Evolutionary conservation across 495 filamentous ascomycete genomes (phyloP).

Genomic region (Penicillium robsamsonii): DNA sequence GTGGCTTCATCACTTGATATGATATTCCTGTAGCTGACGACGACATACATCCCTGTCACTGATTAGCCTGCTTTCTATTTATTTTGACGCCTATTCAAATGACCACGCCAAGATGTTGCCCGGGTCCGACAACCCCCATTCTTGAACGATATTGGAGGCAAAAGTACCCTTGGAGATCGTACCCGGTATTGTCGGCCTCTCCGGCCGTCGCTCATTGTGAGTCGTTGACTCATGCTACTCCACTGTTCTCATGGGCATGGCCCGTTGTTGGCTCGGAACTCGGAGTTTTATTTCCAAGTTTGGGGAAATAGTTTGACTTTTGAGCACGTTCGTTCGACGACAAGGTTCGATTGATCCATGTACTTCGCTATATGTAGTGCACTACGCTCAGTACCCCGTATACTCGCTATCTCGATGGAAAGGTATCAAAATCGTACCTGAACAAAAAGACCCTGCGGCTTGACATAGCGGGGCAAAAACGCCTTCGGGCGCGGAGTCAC

Average conservation of each 20-base stretch:
- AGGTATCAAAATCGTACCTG: not conserved
- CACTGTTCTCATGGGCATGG: not conserved
- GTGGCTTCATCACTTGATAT: not conserved
- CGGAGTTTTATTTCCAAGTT: not conserved
- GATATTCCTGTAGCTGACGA: constrained; percentile 2
- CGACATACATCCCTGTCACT: not conserved
- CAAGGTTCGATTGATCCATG: not conserved
- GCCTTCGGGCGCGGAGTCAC: not conserved
- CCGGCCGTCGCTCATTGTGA: too few species aligned
- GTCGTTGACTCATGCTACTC: constrained; percentile 1
- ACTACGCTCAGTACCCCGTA: not conserved
- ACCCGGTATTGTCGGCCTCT: not conserved
- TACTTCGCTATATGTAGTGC: not conserved
- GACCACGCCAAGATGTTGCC: not conserved
- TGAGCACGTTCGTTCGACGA: not conserved
- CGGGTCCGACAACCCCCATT: not conserved
- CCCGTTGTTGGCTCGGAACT: not conserved
- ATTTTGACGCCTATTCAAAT: not conserved
- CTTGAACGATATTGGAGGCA: not conserved
- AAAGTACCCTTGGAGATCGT: not conserved
- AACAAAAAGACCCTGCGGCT: not conserved
- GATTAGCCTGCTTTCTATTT: not conserved
- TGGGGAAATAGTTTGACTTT: not conserved
- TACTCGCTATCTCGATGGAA: not conserved
- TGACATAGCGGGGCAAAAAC: constrained; percentile 1